Percentiles rank a stretch among this genome's conserved stretches.
These are phyloP conservation scores for Aspergillus novoparasiticus DNA, from an alignment of 2,329 filamentous ascomycete species.

Conservation along the genomic window DNA sequence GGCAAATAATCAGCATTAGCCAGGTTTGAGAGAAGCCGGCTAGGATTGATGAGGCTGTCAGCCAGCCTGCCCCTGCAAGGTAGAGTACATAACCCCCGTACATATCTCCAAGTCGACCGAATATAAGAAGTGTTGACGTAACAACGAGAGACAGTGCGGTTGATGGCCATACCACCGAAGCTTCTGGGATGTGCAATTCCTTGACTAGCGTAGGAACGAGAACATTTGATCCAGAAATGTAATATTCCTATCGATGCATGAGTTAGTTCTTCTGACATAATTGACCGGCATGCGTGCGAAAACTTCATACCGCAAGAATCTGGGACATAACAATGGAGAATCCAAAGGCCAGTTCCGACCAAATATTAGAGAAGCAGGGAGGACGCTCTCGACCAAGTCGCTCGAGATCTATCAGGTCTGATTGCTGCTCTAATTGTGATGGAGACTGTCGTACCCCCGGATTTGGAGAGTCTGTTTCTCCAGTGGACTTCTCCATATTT, in stretches of 20 bases:
- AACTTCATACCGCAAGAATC: conserved; percentile 56
- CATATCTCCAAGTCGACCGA: conserved; percentile 62
- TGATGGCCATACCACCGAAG: conserved; percentile 60
- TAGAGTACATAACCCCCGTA: conserved; percentile 66
- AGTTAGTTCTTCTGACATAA: not conserved
- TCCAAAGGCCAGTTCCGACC: conserved; percentile 65
- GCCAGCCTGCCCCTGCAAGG: conserved; percentile 64
- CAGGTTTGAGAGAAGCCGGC: conserved; percentile 70
- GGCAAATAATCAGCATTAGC: conserved; percentile 71
- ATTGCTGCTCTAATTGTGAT: conserved; percentile 6
- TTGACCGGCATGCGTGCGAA: not conserved
- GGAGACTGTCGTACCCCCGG: too few species aligned
- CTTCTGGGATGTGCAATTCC: conserved; percentile 67
- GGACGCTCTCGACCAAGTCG: conserved; percentile 65
- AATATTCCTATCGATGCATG: conserved; percentile 61
- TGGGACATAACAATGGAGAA: conserved; percentile 65
- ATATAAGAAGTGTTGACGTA: conserved; percentile 53
- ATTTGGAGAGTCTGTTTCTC: conserved; percentile 6
- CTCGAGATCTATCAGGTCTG: conserved; percentile 49
- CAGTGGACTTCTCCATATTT: conserved; percentile 3
- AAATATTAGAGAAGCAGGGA: conserved; percentile 53
- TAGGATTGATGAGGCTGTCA: conserved; percentile 68
- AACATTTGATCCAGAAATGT: conserved; percentile 73
- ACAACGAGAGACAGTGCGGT: conserved; percentile 55
- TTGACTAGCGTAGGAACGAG: conserved; percentile 66